Evolutionary conservation across 352 stramenopile species (phyloP).

Genomic region (Phytophthora ohioensis): DNA sequence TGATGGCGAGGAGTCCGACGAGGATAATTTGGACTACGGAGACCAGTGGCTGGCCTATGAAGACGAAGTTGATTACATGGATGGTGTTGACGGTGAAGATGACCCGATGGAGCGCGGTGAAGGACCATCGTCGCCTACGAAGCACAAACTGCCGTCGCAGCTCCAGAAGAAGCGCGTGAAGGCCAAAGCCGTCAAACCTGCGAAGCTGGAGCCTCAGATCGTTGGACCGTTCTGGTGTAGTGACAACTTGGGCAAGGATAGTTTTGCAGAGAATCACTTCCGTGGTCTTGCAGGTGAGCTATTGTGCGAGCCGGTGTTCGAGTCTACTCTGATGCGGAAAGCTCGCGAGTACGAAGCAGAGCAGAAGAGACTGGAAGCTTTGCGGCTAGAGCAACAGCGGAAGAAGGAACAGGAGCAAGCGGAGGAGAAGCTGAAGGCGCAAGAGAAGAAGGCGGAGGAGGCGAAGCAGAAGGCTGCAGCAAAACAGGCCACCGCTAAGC

Average conservation of each 20-base stretch:
- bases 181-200: conserved; percentile 70
- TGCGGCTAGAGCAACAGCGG: conserved; percentile 35
- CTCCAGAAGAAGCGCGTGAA: conserved; percentile 59
- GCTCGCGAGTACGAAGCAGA: conserved; percentile 55
- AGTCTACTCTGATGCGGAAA: conserved; percentile 59
- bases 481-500: background rate
- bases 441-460: conserved; percentile 28
- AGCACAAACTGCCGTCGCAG: conserved; percentile 66
- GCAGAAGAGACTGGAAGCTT: conserved; percentile 40
- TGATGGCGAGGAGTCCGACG: conserved; percentile 79
- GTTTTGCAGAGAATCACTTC: conserved; percentile 28
- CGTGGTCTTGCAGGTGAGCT: conserved; percentile 35
- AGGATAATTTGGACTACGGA: conserved; percentile 86
- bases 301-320: conserved; percentile 48
- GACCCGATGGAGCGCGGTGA: conserved; percentile 29
- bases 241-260: background rate
- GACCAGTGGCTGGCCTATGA: conserved; percentile 90
- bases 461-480: conserved; percentile 12
- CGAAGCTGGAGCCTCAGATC: conserved; percentile 73
- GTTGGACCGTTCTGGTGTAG: conserved; percentile 59
- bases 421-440: conserved; percentile 29
- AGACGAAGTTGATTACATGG: conserved; percentile 89
- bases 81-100: conserved; percentile 47
- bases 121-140: conserved; percentile 39
- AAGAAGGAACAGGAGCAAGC: conserved; percentile 41